Conservation (phyloP, 2,329 filamentous ascomycete species). For the Colletotrichum sp. region DNA sequence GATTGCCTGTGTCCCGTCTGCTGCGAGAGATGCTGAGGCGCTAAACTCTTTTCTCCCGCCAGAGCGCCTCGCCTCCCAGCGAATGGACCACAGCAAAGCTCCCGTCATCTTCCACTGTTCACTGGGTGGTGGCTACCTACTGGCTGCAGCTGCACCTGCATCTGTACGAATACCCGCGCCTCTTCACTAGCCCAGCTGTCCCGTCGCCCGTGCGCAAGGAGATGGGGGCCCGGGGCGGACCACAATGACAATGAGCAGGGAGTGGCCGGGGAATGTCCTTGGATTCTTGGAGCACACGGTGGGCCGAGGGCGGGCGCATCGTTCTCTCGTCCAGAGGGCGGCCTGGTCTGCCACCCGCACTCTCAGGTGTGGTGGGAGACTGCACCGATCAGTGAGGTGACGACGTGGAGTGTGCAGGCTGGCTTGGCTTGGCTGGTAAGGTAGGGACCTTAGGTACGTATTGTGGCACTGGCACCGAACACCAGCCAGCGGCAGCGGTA, state of each 20-base stretch:
- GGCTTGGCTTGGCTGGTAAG: background rate
- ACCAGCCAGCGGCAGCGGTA: background rate
- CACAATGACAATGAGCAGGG: background rate
- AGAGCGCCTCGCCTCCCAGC: background rate
- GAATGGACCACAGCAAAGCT: background rate
- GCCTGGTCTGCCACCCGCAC: background rate
- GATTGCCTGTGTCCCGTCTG: background rate
- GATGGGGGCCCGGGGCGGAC: background rate
- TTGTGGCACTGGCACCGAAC: background rate
- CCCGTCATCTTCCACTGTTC: background rate
- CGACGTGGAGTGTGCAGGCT: background rate
- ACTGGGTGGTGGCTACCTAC: background rate
- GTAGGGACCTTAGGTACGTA: background rate
- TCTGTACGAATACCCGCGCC: background rate
- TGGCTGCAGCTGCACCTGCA: background rate
- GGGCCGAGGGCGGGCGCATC: constrained; percentile 2
- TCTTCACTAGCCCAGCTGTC: background rate
- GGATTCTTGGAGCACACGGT: background rate
- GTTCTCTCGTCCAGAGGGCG: background rate
- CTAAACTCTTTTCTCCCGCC: background rate
- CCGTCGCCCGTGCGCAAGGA: background rate
- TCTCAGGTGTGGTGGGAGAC: background rate
- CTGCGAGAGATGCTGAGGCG: background rate
- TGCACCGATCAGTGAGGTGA: background rate
- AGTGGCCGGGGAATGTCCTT: background rate